Evolutionary conservation across 2,329 filamentous ascomycete species (phyloP).

Genomic region (Xylariaceae sp.): DNA sequence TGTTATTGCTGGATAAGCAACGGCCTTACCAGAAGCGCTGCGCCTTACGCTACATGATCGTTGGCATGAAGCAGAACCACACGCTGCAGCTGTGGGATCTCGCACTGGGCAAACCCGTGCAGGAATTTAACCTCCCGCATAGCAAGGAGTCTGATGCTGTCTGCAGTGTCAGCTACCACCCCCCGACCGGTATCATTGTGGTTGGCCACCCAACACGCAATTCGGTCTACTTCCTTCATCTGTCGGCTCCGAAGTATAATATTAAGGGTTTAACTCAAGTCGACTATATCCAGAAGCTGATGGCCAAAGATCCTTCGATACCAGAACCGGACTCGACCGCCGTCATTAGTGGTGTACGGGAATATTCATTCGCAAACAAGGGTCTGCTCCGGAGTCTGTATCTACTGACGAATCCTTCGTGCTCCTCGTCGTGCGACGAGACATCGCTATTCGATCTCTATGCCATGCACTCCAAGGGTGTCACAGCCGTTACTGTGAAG

Average conservation of each 20-base stretch:
- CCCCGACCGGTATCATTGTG: constrained; percentile 85
- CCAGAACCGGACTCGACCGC: constrained; percentile 90
- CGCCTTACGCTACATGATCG: constrained; percentile 89
- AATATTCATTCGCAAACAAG: constrained; percentile 86
- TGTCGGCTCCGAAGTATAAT: constrained; percentile 91
- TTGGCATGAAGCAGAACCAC: constrained; percentile 99
- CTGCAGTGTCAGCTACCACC: constrained; percentile 93
- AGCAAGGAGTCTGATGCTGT: constrained; percentile 96
- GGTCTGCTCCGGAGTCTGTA: constrained; percentile 86
- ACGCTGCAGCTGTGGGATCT: constrained; percentile 98
- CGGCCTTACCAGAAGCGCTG: constrained; percentile 87
- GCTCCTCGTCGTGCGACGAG: constrained; percentile 61
- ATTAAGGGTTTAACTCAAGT: constrained; percentile 81
- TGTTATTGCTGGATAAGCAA: constrained; percentile 93
- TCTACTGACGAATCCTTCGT: constrained; percentile 70
- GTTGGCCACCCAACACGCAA: constrained; percentile 96
- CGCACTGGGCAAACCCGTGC: constrained; percentile 87
- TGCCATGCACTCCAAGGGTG: constrained; percentile 94
- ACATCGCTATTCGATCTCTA: constrained; percentile 88
- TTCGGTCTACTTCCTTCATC: constrained; percentile 93
- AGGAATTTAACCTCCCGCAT: constrained; percentile 94
- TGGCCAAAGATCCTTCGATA: constrained; percentile 65
- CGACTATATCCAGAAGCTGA: constrained; percentile 76
- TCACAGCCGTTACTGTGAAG: constrained; percentile 83
- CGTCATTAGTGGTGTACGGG: constrained; percentile 93